Conservation (phyloP, 768 basidiomycete genomes). For the Rossbeevera mucosa region DNA sequence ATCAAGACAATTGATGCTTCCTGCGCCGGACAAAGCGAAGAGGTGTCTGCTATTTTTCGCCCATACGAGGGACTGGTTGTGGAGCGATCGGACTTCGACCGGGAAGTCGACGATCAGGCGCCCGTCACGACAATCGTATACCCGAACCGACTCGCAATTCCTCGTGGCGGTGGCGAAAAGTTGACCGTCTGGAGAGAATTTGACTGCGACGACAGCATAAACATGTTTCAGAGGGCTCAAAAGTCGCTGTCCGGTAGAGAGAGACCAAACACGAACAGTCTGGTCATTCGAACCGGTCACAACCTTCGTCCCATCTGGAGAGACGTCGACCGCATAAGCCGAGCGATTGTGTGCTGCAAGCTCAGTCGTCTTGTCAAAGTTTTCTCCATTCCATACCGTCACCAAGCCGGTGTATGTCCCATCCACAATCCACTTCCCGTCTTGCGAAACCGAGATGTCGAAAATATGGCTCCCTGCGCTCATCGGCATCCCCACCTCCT, state of each 20-base stretch:
- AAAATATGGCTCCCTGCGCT: not conserved
- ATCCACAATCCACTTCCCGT: not conserved
- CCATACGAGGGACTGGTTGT: not conserved
- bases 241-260: not conserved
- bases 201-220: not conserved
- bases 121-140: conserved; percentile 1
- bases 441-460: not conserved
- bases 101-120: not conserved
- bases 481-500: not conserved
- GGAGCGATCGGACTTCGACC: not conserved
- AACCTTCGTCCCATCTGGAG: not conserved
- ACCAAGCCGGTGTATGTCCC: not conserved
- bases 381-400: not conserved
- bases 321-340: not conserved
- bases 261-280: conserved; percentile 5
- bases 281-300: not conserved
- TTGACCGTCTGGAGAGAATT: conserved; percentile 9
- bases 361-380: not conserved
- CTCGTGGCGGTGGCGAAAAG: not conserved
- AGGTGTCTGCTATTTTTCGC: not conserved
- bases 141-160: not conserved
- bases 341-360: not conserved
- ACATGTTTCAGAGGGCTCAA: not conserved
- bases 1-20: not conserved
- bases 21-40: not conserved